Conservation (phyloP, 2,329 filamentous ascomycete genomes). For the Diaporthe citri region DNA sequence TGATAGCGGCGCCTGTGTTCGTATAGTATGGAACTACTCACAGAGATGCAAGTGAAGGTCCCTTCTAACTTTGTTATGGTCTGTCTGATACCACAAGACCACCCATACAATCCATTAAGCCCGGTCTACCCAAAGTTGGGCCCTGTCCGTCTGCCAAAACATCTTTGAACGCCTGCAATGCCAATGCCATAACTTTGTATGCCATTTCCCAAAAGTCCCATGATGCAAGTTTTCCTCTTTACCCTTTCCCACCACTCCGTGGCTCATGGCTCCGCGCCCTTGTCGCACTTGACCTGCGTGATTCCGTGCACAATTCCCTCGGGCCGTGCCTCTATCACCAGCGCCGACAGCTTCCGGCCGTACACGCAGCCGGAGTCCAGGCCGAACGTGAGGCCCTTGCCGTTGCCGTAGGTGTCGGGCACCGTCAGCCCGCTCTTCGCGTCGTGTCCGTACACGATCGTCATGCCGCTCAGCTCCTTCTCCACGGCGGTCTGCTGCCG, state of each 20-base stretch:
- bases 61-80: neutral
- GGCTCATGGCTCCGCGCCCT: conserved; percentile 29
- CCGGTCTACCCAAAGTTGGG: neutral
- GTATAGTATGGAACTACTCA: neutral
- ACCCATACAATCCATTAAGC: neutral
- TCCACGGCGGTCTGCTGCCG: conserved; percentile 53
- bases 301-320: conserved; percentile 52
- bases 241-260: neutral
- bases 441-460: conserved; percentile 91
- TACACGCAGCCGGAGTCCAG: conserved; percentile 87
- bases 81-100: neutral
- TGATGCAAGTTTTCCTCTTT: neutral
- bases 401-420: conserved; percentile 37
- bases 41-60: neutral
- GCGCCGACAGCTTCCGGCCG: conserved; percentile 80
- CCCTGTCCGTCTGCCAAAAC: neutral
- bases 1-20: neutral
- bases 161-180: conserved; percentile 7
- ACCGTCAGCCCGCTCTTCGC: conserved; percentile 75
- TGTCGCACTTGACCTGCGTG: conserved; percentile 57
- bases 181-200: neutral
- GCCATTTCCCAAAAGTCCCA: neutral
- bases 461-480: conserved; percentile 59
- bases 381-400: conserved; percentile 76
- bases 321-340: conserved; percentile 74